Evolutionary conservation across 306 rosid species (phyloP).

Genomic region (Acmispon strigosus): DNA sequence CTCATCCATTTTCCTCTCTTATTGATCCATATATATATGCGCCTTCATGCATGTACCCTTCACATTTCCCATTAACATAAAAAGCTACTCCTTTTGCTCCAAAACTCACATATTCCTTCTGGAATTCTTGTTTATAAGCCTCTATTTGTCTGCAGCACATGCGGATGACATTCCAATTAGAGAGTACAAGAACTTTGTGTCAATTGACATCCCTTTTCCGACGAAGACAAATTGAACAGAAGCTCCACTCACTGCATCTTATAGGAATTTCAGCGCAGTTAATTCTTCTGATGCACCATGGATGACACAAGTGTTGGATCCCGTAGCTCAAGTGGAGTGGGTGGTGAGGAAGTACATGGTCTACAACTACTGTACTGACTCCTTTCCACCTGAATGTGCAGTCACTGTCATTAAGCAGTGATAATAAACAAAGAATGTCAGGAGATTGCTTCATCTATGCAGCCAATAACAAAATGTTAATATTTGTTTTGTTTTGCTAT

Average conservation of each 20-base stretch:
- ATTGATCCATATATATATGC: too few relatives aligned
- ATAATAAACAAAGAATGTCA: neutral
- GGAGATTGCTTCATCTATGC: too few relatives aligned
- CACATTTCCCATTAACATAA: too few relatives aligned
- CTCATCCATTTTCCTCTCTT: too few relatives aligned
- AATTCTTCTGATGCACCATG: neutral
- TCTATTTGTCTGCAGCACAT: neutral
- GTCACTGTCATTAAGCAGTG: neutral
- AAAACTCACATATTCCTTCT: neutral
- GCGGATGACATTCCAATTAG: neutral
- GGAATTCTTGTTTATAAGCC: neutral
- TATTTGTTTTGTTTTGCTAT: too few relatives aligned
- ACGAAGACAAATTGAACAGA: conserved; percentile 41
- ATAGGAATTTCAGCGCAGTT: conserved; percentile 20
- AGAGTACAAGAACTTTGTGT: too few relatives aligned
- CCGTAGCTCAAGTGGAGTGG: conserved; percentile 16
- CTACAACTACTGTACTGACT: conserved; percentile 43
- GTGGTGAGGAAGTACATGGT: conserved; percentile 45
- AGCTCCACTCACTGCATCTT: conserved; percentile 50
- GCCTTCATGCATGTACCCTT: too few relatives aligned
- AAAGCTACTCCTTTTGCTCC: too few relatives aligned
- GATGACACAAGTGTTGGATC: neutral
- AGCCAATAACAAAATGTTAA: too few relatives aligned
- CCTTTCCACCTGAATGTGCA: neutral
- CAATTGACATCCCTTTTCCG: conserved; percentile 19